These are phyloP conservation scores for Prillingera fragicola DNA, from an alignment of 1,284 basidiomycete genomes.

Conservation along the genomic window DNA sequence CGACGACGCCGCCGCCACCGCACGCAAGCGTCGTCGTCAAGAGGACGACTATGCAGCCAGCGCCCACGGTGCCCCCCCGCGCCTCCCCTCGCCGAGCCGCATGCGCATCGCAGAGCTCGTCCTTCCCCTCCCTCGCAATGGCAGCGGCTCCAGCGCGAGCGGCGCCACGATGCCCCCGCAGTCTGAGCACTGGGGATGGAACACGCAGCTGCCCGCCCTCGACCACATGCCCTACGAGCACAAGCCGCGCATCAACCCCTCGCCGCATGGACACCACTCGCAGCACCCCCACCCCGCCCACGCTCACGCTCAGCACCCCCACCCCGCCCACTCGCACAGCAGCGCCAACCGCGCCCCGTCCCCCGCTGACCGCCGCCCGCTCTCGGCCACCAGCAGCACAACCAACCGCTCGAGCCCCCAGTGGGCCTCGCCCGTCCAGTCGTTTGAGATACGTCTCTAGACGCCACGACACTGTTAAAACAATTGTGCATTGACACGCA, in stretches of 20 bases:
- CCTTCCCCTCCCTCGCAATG: slow-evolving; percentile 6
- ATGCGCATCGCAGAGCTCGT: slow-evolving; percentile 18
- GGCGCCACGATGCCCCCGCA: not conserved
- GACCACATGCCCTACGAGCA: slow-evolving; percentile 1
- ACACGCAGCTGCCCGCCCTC: not conserved
- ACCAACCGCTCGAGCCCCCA: not conserved
- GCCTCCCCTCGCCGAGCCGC: slow-evolving; percentile 12
- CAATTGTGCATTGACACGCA: too few relatives aligned
- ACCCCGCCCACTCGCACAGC: not conserved
- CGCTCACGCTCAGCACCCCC: slow-evolving; percentile 2
- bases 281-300: not conserved
- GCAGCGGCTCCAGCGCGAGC: not conserved
- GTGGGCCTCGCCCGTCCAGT: slow-evolving; percentile 10
- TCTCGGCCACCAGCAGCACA: slow-evolving; percentile 11
- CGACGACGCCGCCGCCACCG: not conserved
- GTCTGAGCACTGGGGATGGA: slow-evolving; percentile 5
- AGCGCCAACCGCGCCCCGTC: not conserved
- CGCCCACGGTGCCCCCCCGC: slow-evolving; percentile 1
- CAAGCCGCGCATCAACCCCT: not conserved
- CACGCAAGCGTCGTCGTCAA: not conserved
- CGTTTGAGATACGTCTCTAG: slow-evolving; percentile 11
- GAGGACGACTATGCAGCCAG: not conserved
- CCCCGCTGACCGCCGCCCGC: slow-evolving; percentile 4
- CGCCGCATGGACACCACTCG: not conserved
- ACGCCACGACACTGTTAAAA: too few relatives aligned